Evolutionary conservation across 352 stramenopile species (phyloP).

Genomic region (Phytophthora idaei): DNA sequence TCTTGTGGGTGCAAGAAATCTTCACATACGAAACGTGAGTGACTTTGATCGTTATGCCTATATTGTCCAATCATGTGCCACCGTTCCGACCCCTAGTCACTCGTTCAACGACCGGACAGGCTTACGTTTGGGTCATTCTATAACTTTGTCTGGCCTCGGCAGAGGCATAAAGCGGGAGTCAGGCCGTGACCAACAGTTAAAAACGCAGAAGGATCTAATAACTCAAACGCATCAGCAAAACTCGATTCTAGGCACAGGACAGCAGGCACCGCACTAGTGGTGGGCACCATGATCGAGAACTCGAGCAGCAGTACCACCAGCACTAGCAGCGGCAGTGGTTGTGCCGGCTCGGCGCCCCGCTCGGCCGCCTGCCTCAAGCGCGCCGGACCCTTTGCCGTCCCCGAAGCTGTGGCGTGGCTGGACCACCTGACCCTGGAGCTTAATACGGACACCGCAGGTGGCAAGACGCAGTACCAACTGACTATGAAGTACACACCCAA

Average conservation of each 20-base stretch:
- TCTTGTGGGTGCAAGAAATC: background rate
- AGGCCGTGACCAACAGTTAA: background rate
- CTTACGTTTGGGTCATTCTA: conserved; percentile 17
- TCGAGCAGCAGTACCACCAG: conserved; percentile 24
- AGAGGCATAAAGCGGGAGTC: background rate
- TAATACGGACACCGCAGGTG: conserved; percentile 15
- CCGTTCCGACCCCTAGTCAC: background rate
- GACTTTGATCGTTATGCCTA: background rate
- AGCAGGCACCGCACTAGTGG: conserved; percentile 14
- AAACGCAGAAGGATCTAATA: conserved; percentile 23
- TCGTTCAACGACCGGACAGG: conserved; percentile 6
- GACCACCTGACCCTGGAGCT: conserved; percentile 40
- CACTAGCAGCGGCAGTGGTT: conserved; percentile 1
- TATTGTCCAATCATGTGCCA: conserved; percentile 17
- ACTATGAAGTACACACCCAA: conserved; percentile 38
- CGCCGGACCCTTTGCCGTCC: conserved; percentile 28
- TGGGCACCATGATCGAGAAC: conserved; percentile 29
- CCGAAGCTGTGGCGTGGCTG: conserved; percentile 41
- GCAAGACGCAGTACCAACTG: conserved; percentile 39
- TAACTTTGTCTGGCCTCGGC: conserved; percentile 9
- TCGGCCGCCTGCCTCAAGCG: conserved; percentile 35
- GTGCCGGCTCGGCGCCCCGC: conserved; percentile 21
- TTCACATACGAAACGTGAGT: background rate
- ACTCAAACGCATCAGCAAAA: background rate
- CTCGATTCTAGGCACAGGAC: background rate